Base-by-base conservation (phyloP, 441 rosid genomes). In the Hura crepitans region DNA sequence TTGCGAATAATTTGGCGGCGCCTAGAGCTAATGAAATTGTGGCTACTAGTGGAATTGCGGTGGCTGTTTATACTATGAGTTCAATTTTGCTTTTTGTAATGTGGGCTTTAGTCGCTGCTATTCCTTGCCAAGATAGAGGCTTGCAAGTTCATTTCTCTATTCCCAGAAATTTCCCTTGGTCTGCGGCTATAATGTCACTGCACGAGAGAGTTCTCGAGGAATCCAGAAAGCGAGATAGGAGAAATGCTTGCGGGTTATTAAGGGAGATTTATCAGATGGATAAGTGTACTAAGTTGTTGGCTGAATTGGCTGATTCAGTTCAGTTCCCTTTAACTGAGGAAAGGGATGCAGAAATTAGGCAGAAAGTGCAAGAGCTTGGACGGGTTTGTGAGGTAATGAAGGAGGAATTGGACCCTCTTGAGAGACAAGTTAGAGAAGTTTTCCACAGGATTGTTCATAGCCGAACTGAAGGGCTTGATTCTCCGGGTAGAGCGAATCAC, bases 71-170 rank as follows among this genome's bases (percentile, higher is more conserved):
- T 33, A 84, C 97, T 0, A 89, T 94, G 93, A 81, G 72, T 17
- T 81, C 81, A 33, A 54, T 94, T 22, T 72, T 94, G 82, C 66
- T 87, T 81, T 88, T 91, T 63, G 92, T 84, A 12, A 87, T 87
- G 96, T 93, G 96, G 97, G 90, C 84, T 6, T 81, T 94, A 12
- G 97, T 89, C 61, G 97, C 96, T 0, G 96, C 97, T 1, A 91
- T 94, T 57, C 97, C 96, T 1, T 94, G 96, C 73, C 96, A 94
- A 75, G 96, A 93, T 63, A 84, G 97, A 46, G 96, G 97, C 9
- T 62, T 94, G 77, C 96, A 91, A 72, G 85, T 88, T 12, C 91
- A 88, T 76, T 88, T 91, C 60, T 79, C 84, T 10, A 76, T 88
- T 47, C 92, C 97, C 0, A 84, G 89, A 81, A 88, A 83, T 67